Conservation (phyloP, 257 asterid species). For the Handroanthus guayacan region DNA sequence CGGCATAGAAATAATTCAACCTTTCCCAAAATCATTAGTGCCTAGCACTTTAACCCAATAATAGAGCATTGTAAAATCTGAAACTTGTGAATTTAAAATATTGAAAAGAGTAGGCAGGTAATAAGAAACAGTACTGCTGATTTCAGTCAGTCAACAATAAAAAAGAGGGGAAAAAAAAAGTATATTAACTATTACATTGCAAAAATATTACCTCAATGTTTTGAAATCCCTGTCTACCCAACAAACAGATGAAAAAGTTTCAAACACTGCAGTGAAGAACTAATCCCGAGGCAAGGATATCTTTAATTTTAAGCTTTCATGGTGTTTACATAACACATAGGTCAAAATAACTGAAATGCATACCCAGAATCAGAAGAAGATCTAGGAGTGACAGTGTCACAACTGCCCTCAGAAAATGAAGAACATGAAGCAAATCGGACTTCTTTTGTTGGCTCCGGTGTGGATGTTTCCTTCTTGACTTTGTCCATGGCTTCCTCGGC, state of each 20-base stretch:
- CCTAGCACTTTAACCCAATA: slow-evolving; percentile 6
- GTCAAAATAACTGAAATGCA: background rate
- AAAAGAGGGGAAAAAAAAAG: background rate
- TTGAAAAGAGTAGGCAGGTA: background rate
- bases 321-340: background rate
- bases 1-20: slow-evolving; percentile 5
- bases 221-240: background rate
- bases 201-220: background rate
- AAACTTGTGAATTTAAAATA: background rate
- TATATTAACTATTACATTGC: background rate
- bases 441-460: slow-evolving; percentile 45
- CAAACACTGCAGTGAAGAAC: background rate
- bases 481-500: slow-evolving; percentile 47
- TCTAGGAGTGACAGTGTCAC: slow-evolving; percentile 47
- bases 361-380: slow-evolving; percentile 59
- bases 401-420: slow-evolving; percentile 50
- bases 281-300: background rate
- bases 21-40: background rate
- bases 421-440: slow-evolving; percentile 37
- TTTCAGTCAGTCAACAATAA: slow-evolving; percentile 9
- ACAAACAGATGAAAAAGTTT: slow-evolving; percentile 3
- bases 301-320: slow-evolving; percentile 6
- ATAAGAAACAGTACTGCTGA: background rate
- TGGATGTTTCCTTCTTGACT: slow-evolving; percentile 41
- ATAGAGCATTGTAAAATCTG: slow-evolving; percentile 4